phyloP scores from a whole-genome alignment of 2,329 filamentous ascomycete genomes.

The Ceratocystis ficicola region DNA sequence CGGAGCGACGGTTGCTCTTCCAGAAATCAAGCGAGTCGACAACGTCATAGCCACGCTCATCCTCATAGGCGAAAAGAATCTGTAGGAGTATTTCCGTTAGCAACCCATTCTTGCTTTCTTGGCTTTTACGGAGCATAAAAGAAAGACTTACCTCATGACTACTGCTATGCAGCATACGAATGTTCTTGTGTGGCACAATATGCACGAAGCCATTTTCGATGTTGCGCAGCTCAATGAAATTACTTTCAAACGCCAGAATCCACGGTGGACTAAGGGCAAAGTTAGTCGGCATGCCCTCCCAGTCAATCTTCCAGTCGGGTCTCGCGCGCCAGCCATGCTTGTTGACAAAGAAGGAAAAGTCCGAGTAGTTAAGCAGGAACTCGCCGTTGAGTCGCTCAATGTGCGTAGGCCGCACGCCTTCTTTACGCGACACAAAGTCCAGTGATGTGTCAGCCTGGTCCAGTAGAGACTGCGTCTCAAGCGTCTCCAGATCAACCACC shows the following conservation, averaged over 20 bases:
- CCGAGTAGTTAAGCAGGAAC: conserved; percentile 94
- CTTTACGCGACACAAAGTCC: conserved; percentile 89
- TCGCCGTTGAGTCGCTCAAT: conserved; percentile 96
- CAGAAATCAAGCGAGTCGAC: conserved; percentile 96
- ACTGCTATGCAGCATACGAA: conserved; percentile 93
- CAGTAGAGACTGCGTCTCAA: conserved; percentile 93
- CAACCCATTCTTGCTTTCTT: background rate
- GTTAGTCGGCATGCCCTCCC: conserved; percentile 84
- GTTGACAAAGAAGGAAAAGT: conserved; percentile 99
- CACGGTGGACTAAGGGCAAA: conserved; percentile 95
- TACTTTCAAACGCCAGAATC: conserved; percentile 92
- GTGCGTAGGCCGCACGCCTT: conserved; percentile 88
- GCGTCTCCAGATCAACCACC: conserved; percentile 87
- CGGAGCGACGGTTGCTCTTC: conserved; percentile 51
- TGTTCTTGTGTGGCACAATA: conserved; percentile 92
- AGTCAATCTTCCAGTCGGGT: conserved; percentile 93
- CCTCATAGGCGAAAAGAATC: conserved; percentile 97
- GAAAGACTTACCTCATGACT: conserved; percentile 64
- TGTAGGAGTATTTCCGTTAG: conserved; percentile 30
- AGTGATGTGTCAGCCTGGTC: conserved; percentile 96
- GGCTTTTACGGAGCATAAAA: background rate
- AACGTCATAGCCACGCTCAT: conserved; percentile 84
- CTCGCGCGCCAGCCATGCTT: conserved; percentile 93
- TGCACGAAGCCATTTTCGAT: conserved; percentile 92
- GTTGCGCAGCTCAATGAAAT: conserved; percentile 92